Evolutionary conservation across 2,329 filamentous ascomycete species (phyloP).

Genomic region (Sporothrix mexicana): DNA sequence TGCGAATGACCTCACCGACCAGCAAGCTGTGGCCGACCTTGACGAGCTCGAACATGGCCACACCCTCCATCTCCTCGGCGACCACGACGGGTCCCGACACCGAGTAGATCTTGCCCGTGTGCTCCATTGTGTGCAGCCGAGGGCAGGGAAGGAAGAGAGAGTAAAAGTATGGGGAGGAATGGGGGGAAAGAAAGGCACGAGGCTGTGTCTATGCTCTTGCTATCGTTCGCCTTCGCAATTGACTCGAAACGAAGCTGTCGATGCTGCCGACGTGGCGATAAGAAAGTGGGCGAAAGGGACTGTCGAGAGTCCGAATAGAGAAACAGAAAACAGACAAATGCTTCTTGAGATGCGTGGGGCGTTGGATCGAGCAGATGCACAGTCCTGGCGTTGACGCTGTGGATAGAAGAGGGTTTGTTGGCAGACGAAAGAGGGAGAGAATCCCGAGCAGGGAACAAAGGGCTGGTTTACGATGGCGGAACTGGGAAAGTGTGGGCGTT

Average conservation of each 20-base stretch:
- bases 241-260: slow-evolving; percentile 1
- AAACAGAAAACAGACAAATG: neutral
- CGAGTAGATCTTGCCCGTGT: slow-evolving; percentile 41
- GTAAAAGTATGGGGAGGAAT: too few species aligned
- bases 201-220: neutral
- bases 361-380: slow-evolving; percentile 17
- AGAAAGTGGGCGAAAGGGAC: neutral
- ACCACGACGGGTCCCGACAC: slow-evolving; percentile 76
- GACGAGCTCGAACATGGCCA: slow-evolving; percentile 99
- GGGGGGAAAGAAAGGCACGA: neutral
- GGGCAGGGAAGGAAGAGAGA: neutral
- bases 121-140: slow-evolving; percentile 33
- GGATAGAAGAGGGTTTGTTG: neutral
- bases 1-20: slow-evolving; percentile 97
- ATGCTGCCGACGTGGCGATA: neutral
- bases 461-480: slow-evolving; percentile 17
- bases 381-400: neutral
- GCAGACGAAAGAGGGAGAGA: neutral
- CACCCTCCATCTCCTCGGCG: slow-evolving; percentile 97
- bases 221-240: neutral
- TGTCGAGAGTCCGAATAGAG: neutral
- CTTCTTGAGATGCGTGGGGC: neutral
- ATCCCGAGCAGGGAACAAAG: slow-evolving; percentile 1
- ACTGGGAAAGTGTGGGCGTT: slow-evolving; percentile 28
- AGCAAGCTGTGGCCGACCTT: slow-evolving; percentile 90